Evolutionary conservation across 352 stramenopile species (phyloP), one percentile per base, ranked within the genome.

Genomic region (Globisporangium abappressorium): DNA sequence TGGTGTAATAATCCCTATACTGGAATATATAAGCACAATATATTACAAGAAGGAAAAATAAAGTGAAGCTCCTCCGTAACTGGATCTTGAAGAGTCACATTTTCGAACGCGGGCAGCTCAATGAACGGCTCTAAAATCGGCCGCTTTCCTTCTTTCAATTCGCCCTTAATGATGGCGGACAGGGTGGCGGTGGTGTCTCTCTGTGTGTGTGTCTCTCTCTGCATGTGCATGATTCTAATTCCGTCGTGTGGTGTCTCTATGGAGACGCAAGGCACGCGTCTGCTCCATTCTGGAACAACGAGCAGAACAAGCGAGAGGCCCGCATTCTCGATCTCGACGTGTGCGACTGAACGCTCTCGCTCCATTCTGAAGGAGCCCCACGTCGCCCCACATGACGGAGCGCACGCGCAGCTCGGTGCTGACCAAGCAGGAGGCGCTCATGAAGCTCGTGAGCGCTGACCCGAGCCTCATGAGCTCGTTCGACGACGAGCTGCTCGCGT

Each of bases 401-500:
- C 66, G 30, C 51, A 9, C 22, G 28, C 66, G 59, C 59, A 74
- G 60, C 62, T 82, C 79, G n/a, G 38, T 62, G 38, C 60, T 62
- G 38, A 64, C 51, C 43, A 85, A 78, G 66, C 79, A 85, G 72
- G 70, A 78, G 70, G 78, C 70, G 36, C 70, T 87, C 53, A 75
- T 82, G 71, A 65, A 64, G 46, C 76, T 87, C 58, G 75, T 87
- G 69, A 80, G 69, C 68, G 65, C 70, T 3, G 70, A 87, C 46
- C 79, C 77, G 62, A 75, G 73, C 56, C 65, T 87, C 46, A 56
- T 84, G 46, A 71, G 62, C 64, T 71, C 69, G 6, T 57, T 87
- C 46, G 75, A 87, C 66, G 69, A 74, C 26, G 71, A 73, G 15
- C 60, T 85, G 14, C 59, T 87, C 33, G 64, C 70, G 3, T 80